Evolutionary conservation across 2,329 filamentous ascomycete species (phyloP), one percentile per base, ranked within the genome.

Genomic region (Epichloe sibirici): DNA sequence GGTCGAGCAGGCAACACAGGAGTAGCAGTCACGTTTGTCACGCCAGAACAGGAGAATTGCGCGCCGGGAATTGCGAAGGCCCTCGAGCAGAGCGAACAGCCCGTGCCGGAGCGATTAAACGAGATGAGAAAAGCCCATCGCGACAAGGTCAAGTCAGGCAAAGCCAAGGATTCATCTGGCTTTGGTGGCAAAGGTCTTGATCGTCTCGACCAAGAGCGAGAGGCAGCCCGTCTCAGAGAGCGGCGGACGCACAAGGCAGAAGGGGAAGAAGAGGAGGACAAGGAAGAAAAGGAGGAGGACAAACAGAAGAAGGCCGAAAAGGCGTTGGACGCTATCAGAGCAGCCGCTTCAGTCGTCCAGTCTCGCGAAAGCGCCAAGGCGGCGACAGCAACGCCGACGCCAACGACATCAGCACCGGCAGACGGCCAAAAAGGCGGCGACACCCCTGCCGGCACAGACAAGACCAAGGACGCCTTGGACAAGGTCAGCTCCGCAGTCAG

Each of bases 171-270:
- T 57, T 84, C 82, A 23, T 88, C 86, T 53, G 93, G 93, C 2
- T 98, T 98, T 61, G 91, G 91, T 61, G 93, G 93, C 52, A 95
- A 95, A 65, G 93, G 93, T 54, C 77, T 98, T 37, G 93, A 97
- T 65, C 83, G 84, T 46, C 82, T 97, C 43, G 91, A 97, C 67
- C 86, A 90, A 62, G 88, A 95, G 61, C 87, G 91, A 64, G 90
- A 95, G 65, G 85, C 88, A 6, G 86, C 90, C 44, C 86, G 90
- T 58, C 81, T 86, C 62, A 85, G 89, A 54, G 89, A 96, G 71
- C 85, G 89, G 54, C 90, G 90, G 68, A 86, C 88, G 1, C 91
- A 90, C 72, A 91, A 93, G 71, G 88, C 88, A 7, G 91, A 90
- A 58, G 87, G 86, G 51, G 85, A 88, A 52, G 83, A 86, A 21